Conservation (phyloP, 106 monocot species). For the Dioscorea zingiberensis region DNA sequence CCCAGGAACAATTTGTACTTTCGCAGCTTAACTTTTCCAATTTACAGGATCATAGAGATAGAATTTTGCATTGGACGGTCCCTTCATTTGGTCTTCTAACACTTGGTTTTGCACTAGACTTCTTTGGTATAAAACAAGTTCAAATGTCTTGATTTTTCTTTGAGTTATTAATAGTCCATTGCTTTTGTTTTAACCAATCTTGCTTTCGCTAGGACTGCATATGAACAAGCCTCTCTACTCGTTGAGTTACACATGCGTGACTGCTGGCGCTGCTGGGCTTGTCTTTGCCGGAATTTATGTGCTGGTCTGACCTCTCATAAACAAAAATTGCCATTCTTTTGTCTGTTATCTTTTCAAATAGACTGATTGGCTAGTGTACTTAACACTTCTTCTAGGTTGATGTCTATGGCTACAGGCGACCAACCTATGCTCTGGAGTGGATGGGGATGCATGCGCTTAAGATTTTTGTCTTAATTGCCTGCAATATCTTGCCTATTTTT, state of each 20-base stretch:
- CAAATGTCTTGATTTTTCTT: not conserved
- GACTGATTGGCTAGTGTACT: not conserved
- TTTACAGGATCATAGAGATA: slow-evolving; percentile 62
- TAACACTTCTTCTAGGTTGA: slow-evolving; percentile 53
- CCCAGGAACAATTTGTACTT: too few species aligned
- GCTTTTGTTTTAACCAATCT: too few species aligned
- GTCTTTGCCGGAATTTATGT: slow-evolving; percentile 65
- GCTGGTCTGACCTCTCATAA: slow-evolving; percentile 37
- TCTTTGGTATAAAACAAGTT: slow-evolving; percentile 43
- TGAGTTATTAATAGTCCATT: too few species aligned
- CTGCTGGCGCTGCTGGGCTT: slow-evolving; percentile 68
- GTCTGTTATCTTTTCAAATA: not conserved
- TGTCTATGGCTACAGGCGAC: slow-evolving; percentile 51
- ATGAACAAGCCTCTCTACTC: slow-evolving; percentile 88
- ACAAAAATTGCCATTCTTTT: not conserved
- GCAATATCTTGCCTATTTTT: slow-evolving; percentile 74
- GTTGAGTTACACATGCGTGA: slow-evolving; percentile 71
- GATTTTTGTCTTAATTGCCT: slow-evolving; percentile 74
- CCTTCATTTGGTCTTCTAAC: slow-evolving; percentile 61
- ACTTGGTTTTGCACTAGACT: slow-evolving; percentile 51
- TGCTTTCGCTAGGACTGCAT: slow-evolving; percentile 45
- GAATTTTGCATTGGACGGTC: slow-evolving; percentile 65
- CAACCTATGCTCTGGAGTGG: slow-evolving; percentile 66
- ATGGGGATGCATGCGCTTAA: slow-evolving; percentile 83
- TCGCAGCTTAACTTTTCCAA: too few species aligned